These are phyloP conservation scores for Fusarium sp. DNA, from an alignment of 2,329 filamentous ascomycete species.

Conservation along the genomic window DNA sequence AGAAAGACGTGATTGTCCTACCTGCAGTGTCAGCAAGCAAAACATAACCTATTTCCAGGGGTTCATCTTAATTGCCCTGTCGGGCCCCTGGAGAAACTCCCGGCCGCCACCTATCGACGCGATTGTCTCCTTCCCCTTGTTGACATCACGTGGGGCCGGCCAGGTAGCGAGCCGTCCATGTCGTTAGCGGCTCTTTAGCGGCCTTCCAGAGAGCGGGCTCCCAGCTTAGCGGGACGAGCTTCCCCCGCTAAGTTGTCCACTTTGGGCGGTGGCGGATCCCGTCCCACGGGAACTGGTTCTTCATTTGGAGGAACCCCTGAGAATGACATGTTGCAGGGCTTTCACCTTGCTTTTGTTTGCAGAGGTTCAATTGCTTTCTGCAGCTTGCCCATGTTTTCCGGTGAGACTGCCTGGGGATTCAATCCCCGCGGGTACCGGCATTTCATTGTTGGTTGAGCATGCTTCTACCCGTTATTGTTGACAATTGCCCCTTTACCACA, in stretches of 20 bases:
- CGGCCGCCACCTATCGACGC: constrained; percentile 1
- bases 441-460: background rate
- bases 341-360: constrained; percentile 28
- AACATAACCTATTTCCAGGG: constrained; percentile 30
- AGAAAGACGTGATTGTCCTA: background rate
- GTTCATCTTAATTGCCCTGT: constrained; percentile 26
- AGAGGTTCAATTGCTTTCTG: background rate
- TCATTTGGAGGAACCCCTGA: constrained; percentile 26
- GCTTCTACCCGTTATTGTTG: background rate
- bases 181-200: constrained; percentile 20
- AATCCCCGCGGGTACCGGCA: background rate
- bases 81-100: constrained; percentile 31
- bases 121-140: constrained; percentile 9
- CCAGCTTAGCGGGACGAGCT: constrained; percentile 1
- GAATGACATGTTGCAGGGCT: constrained; percentile 9
- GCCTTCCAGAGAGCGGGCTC: background rate
- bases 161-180: constrained; percentile 16
- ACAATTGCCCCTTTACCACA: background rate
- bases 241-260: constrained; percentile 10
- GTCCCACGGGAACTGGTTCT: constrained; percentile 20
- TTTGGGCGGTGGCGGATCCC: constrained; percentile 11
- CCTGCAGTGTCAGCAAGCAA: constrained; percentile 22
- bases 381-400: background rate
- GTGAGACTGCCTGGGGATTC: background rate
- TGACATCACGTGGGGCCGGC: constrained; percentile 19